A percentile compares a stretch with the other conserved stretches of the same genome.
These are phyloP conservation scores for Neltuma alba DNA, from an alignment of 306 rosid species.

Conservation along the genomic window DNA sequence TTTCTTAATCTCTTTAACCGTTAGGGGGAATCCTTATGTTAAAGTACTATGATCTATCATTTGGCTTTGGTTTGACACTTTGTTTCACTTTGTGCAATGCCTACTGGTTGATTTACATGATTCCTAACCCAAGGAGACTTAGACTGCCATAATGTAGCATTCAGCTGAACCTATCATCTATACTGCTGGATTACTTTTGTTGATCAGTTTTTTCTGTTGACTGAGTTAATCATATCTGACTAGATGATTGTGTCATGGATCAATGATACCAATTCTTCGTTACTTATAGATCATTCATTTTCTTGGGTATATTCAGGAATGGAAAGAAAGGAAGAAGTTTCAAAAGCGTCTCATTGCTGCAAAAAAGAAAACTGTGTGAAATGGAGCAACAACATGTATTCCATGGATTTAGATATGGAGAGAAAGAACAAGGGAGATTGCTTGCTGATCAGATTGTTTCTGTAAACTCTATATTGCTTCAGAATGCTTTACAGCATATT, in stretches of 20 bases:
- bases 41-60: constrained; percentile 20
- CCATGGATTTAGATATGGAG: constrained; percentile 77
- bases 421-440: constrained; percentile 74
- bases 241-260: constrained; percentile 17
- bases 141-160: constrained; percentile 21
- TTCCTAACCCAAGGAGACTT: constrained; percentile 7
- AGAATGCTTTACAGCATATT: constrained; percentile 59
- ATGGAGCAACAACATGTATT: constrained; percentile 86
- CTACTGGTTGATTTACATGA: constrained; percentile 10
- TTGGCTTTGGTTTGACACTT: neutral
- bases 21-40: neutral
- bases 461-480: constrained; percentile 71
- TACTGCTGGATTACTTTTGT: constrained; percentile 25
- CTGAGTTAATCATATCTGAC: neutral
- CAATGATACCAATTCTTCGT: constrained; percentile 10
- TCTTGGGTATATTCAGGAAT: constrained; percentile 67
- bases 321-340: constrained; percentile 89
- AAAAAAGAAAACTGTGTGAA: constrained; percentile 82
- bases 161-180: neutral
- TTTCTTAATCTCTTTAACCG: constrained; percentile 21
- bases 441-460: constrained; percentile 84
- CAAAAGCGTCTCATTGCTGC: constrained; percentile 84
- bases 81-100: constrained; percentile 22
- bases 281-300: constrained; percentile 29
- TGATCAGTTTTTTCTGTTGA: constrained; percentile 3